Evolutionary conservation across 108 stramenopile genomes (phyloP).

Genomic region (Parietichytrium sp.): DNA sequence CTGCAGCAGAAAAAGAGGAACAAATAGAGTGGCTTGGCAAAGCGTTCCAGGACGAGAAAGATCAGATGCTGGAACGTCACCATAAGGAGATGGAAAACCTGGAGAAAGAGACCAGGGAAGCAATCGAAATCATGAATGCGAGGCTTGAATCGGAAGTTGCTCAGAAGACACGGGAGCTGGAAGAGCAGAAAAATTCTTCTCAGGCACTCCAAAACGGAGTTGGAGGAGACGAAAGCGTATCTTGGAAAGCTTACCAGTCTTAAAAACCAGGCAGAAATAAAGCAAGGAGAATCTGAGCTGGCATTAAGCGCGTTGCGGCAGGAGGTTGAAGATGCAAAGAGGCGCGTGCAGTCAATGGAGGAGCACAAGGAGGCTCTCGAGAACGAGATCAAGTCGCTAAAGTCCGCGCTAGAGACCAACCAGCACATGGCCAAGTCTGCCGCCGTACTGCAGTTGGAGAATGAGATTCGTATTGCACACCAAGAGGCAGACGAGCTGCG

Average conservation of each 20-base stretch:
- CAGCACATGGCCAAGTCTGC: not conserved
- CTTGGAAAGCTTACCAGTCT: not conserved
- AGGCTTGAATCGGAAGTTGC: too few species aligned
- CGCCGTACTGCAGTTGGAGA: not conserved
- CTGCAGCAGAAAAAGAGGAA: too few species aligned
- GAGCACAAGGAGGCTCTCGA: not conserved
- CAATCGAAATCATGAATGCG: too few species aligned
- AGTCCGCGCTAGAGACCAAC: not conserved
- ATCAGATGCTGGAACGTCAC: too few species aligned
- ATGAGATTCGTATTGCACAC: not conserved
- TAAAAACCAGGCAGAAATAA: slow-evolving; percentile 9
- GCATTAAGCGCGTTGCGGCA: not conserved
- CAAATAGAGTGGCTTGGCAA: too few species aligned
- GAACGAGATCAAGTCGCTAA: not conserved
- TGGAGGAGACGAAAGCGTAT: not conserved
- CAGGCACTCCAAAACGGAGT: too few species aligned
- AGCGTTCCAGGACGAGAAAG: too few species aligned
- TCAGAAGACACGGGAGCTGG: too few species aligned
- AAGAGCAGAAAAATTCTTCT: too few species aligned
- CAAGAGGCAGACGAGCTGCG: slow-evolving; percentile 4
- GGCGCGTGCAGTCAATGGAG: not conserved
- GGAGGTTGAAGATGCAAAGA: not conserved
- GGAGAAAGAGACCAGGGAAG: too few species aligned
- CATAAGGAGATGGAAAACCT: too few species aligned
- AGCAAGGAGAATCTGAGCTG: slow-evolving; percentile 1